Evolutionary conservation across 2,329 filamentous ascomycete genomes (phyloP), one percentile per base, ranked within the genome.

Genomic region (Xylaria hypoxylon): DNA sequence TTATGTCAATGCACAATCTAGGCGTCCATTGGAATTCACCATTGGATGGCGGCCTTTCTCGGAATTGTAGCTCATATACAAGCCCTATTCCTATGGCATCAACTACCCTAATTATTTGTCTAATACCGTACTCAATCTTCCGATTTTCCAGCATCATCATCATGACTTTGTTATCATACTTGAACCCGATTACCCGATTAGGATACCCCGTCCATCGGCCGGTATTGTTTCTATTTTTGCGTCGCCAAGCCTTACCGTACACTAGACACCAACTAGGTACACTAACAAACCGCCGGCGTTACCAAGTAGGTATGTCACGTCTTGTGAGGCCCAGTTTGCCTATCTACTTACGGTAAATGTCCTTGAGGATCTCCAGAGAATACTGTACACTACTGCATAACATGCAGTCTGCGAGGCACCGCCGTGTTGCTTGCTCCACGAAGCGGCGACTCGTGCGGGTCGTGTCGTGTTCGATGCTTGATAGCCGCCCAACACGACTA

Each of bases 401-500:
- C 68, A 68, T 72, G 70, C 70, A 72, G 64, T 44, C 64, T 71
- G 65, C 67, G 67, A 70, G 69, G 73, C 68, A 65, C 70, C 69
- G 68, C 72, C 67, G 59, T 71, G 65, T 64, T 68, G 65, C 67
- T 59, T 67, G 64, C 31, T 71, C 68, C 71, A 71, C 65, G 63
- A 65, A 68, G 68, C 63, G 52, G 68, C 68, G 57, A 65, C 57
- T 64, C 28, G 53, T 60, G 66, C 60, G 65, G 63, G 63, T 65
- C 65, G 45, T 44, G 62, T 64, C 58, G 69, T 44, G 62, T 64
- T 58, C 68, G 67, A 69, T 64, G 60, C 63, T 68, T 65, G 70
- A 70, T 74, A 74, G 71, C 72, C 71, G 73, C 73, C 73, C 68
- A 74, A 72, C 67, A 73, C 70, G 70, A 72, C 68, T 64, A 64